Percentiles rank a stretch among this genome's conserved stretches.
Evolutionary conservation across 2,329 filamentous ascomycete species (phyloP).

Genomic region (Sporothrix phasma): DNA sequence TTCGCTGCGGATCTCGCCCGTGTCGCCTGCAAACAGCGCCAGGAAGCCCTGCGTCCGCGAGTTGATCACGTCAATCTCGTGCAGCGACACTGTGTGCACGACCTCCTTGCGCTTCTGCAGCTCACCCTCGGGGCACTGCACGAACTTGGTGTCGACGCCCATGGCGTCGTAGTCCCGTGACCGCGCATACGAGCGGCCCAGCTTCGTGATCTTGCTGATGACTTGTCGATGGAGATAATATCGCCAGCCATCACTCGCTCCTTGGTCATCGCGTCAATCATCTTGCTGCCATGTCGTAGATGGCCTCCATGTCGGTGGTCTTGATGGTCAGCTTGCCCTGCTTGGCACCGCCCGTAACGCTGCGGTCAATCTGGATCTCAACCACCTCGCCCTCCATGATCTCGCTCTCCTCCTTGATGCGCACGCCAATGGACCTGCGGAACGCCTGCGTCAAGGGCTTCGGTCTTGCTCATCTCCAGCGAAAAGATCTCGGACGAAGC

Average conservation of each 20-base stretch:
- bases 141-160: conserved; percentile 95
- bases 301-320: conserved; percentile 98
- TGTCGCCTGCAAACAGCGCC: conserved; percentile 94
- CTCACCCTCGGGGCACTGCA: conserved; percentile 95
- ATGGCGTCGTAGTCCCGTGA: conserved; percentile 98
- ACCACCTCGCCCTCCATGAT: conserved; percentile 99
- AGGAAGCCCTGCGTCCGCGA: conserved; percentile 97
- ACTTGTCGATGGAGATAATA: conserved; percentile 97
- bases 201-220: conserved; percentile 93
- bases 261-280: conserved; percentile 99
- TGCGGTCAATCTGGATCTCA: conserved; percentile 96
- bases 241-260: conserved; percentile 98
- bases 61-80: conserved; percentile 99
- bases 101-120: conserved; percentile 95
- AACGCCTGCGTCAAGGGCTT: conserved; percentile 98
- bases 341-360: conserved; percentile 92
- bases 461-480: conserved; percentile 98
- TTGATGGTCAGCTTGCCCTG: conserved; percentile 99
- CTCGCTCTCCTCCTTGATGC: conserved; percentile 98
- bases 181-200: conserved; percentile 87
- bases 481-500: conserved; percentile 97
- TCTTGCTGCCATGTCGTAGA: conserved; percentile 99
- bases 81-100: conserved; percentile 89
- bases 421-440: conserved; percentile 92
- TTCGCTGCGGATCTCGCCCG: conserved; percentile 93